A percentile compares a stretch with the other conserved stretches of the same genome.
These are phyloP conservation scores for Curvularia eragrostidis DNA, from an alignment of 2,329 filamentous ascomycete species.

Conservation along the genomic window DNA sequence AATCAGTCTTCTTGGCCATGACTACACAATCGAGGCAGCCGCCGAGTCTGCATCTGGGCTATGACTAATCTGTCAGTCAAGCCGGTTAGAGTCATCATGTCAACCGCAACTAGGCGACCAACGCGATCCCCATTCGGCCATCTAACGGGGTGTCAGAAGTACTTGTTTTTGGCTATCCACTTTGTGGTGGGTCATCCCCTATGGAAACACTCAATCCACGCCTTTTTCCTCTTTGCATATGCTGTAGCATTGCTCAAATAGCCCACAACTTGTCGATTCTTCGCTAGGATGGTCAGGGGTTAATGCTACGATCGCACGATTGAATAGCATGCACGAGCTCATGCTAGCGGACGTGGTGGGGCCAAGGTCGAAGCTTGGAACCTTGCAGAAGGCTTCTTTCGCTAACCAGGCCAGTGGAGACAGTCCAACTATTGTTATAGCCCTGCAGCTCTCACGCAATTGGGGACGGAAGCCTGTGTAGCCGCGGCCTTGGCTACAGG, in stretches of 20 bases:
- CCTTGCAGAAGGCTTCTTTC: conserved; percentile 26
- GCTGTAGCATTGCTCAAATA: conserved; percentile 10
- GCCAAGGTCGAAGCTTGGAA: conserved; percentile 26
- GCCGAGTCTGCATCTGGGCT: conserved; percentile 2
- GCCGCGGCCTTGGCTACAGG: conserved; percentile 22
- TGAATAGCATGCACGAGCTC: conserved; percentile 19
- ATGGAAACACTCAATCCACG: conserved; percentile 30
- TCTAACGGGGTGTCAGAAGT: background rate
- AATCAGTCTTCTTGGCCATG: background rate
- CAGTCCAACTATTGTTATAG: conserved; percentile 14
- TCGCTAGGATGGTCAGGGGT: background rate
- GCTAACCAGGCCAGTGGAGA: conserved; percentile 21
- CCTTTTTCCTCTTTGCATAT: conserved; percentile 6
- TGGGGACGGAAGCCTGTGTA: conserved; percentile 21
- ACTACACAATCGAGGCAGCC: conserved; percentile 3
- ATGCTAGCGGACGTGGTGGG: conserved; percentile 21
- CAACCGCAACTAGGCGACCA: background rate
- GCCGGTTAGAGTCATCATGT: conserved; percentile 1
- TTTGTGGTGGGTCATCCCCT: conserved; percentile 19
- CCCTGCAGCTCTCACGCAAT: conserved; percentile 15
- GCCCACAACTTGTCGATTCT: background rate
- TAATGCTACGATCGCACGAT: conserved; percentile 25
- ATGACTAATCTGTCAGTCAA: background rate
- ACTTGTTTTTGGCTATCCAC: conserved; percentile 4
- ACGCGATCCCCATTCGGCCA: conserved; percentile 4